These are phyloP conservation scores for Cephaloascus fragrans DNA, from an alignment of 805 yeast species.

Conservation along the genomic window DNA sequence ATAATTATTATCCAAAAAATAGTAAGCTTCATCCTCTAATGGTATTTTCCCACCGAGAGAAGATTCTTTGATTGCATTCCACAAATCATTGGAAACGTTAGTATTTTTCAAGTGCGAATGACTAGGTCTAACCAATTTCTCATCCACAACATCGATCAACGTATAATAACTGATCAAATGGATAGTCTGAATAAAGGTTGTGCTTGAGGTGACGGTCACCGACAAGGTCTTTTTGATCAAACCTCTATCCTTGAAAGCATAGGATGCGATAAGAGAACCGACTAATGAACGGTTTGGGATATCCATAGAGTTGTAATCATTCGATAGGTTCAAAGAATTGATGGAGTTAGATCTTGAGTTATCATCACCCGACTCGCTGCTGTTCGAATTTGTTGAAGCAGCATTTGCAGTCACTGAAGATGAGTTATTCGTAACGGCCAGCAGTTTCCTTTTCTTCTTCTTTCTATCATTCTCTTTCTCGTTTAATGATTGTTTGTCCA, in stretches of 20 bases:
- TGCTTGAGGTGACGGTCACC: constrained; percentile 33
- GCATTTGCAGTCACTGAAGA: no score
- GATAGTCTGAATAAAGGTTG: constrained; percentile 28
- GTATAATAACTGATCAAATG: constrained; percentile 77
- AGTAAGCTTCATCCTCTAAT: constrained; percentile 40
- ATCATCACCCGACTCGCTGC: background rate
- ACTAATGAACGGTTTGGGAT: constrained; percentile 30
- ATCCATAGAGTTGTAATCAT: background rate
- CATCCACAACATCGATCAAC: constrained; percentile 60
- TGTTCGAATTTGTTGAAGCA: no score
- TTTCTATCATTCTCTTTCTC: constrained; percentile 35
- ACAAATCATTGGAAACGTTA: constrained; percentile 34
- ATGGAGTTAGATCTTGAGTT: background rate
- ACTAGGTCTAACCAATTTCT: constrained; percentile 48
- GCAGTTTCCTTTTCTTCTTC: constrained; percentile 16
- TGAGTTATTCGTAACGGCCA: constrained; percentile 1
- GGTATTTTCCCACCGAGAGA: constrained; percentile 46
- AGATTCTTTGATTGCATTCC: constrained; percentile 48
- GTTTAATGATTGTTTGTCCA: constrained; percentile 30
- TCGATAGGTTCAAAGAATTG: background rate
- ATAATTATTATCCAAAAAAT: constrained; percentile 26
- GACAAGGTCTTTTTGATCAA: constrained; percentile 78
- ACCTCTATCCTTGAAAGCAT: constrained; percentile 62
- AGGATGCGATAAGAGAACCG: constrained; percentile 49
- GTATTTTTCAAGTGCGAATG: constrained; percentile 39